phyloP scores from a whole-genome alignment of 495 filamentous ascomycete genomes.

The Penicillium salamii region DNA sequence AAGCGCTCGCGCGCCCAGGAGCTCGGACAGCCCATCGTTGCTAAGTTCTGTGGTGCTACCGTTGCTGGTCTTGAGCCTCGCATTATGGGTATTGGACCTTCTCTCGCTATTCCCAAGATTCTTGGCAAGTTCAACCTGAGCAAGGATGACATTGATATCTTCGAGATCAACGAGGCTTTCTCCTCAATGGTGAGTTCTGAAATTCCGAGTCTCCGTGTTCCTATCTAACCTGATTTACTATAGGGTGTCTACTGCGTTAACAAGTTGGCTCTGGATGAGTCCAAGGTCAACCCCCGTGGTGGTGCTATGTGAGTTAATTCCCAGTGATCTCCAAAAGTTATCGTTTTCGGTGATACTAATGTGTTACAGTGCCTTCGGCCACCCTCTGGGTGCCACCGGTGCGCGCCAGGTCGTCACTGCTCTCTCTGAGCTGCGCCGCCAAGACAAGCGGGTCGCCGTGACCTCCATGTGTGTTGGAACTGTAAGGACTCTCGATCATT shows the following conservation, averaged over 20 bases:
- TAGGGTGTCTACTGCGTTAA: conserved; percentile 79
- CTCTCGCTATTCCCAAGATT: conserved; percentile 90
- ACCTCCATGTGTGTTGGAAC: conserved; percentile 88
- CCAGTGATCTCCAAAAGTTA: not conserved
- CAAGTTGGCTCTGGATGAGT: conserved; percentile 68
- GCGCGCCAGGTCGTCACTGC: conserved; percentile 82
- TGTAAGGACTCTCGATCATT: conserved; percentile 35
- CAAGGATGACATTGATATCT: conserved; percentile 80
- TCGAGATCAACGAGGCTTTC: conserved; percentile 97
- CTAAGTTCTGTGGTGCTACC: conserved; percentile 88
- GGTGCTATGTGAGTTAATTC: conserved; percentile 62
- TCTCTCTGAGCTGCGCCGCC: conserved; percentile 70
- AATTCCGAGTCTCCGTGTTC: not conserved
- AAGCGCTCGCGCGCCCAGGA: conserved; percentile 81
- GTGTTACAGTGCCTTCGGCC: conserved; percentile 61
- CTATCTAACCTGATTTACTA: conserved; percentile 5
- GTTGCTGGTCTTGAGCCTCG: conserved; percentile 82
- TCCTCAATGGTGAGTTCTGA: conserved; percentile 72
- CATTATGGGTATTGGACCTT: conserved; percentile 97
- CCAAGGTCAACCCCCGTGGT: conserved; percentile 87
- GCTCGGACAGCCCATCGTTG: conserved; percentile 84
- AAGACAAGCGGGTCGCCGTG: conserved; percentile 75
- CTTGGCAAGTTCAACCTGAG: conserved; percentile 71
- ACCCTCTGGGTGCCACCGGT: conserved; percentile 78
- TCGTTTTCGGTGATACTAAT: not conserved